Percentiles rank a stretch among this genome's conserved stretches.
phyloP scores from a whole-genome alignment of 176 grass and related monocot genomes.

The Bolboschoenus planiculmis region DNA sequence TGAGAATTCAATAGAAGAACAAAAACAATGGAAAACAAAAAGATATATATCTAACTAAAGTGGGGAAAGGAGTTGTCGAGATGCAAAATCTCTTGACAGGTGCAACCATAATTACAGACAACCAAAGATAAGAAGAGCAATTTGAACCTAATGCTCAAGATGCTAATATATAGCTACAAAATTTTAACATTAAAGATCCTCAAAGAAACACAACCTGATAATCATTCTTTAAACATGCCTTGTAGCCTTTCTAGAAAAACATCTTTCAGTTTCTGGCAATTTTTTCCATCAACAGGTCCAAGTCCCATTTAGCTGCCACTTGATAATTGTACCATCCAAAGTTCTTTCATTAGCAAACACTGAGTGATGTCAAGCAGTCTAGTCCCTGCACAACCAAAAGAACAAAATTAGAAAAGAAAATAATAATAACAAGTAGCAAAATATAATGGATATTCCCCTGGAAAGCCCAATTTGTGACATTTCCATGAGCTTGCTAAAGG shows the following conservation, averaged over 20 bases:
- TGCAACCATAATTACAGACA: constrained; percentile 2
- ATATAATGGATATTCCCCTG: not conserved
- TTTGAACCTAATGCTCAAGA: constrained; percentile 4
- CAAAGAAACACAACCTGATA: not conserved
- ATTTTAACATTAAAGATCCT: not conserved
- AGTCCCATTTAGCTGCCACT: not conserved
- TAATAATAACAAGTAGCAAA: not conserved
- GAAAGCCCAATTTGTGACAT: not conserved
- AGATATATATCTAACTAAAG: not conserved
- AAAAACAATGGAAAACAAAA: not conserved
- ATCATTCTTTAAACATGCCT: not conserved
- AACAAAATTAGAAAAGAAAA: not conserved
- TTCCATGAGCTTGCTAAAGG: not conserved
- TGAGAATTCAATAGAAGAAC: not conserved
- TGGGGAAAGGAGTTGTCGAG: too few relatives aligned
- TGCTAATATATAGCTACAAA: not conserved
- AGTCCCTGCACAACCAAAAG: not conserved
- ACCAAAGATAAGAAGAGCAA: not conserved
- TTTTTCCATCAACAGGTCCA: not conserved
- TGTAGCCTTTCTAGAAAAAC: not conserved
- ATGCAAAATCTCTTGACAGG: not conserved
- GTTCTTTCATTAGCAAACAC: not conserved
- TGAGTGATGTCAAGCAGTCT: not conserved
- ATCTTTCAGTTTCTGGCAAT: not conserved
- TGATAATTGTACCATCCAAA: not conserved